phyloP scores from a whole-genome alignment of 306 rosid genomes.

The Argentina anserina region DNA sequence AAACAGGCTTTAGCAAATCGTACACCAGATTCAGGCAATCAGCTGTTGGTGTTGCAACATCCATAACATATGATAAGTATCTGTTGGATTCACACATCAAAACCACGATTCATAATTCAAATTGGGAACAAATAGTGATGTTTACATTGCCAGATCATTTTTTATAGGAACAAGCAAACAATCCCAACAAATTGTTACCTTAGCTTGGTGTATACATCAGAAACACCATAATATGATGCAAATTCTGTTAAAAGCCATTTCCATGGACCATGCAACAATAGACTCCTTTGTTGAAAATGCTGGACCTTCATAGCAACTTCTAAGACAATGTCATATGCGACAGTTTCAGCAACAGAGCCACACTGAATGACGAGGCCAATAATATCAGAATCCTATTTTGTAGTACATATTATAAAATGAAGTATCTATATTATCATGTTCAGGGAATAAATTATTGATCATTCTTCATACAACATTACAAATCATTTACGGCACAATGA shows the following conservation, averaged over 20 bases:
- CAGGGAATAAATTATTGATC: background rate
- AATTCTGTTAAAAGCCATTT: conserved; percentile 93
- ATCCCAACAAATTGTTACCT: conserved; percentile 46
- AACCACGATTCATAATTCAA: conserved; percentile 7
- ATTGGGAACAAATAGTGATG: background rate
- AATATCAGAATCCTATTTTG: conserved; percentile 1
- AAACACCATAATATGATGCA: conserved; percentile 89
- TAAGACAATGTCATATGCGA: conserved; percentile 83
- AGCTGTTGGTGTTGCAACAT: conserved; percentile 96
- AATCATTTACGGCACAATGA: conserved; percentile 9
- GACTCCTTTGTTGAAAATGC: conserved; percentile 81
- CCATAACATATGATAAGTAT: conserved; percentile 91
- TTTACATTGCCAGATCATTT: conserved; percentile 7
- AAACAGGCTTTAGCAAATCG: conserved; percentile 66
- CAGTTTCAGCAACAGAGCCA: conserved; percentile 96
- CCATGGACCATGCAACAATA: conserved; percentile 82
- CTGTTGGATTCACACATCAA: conserved; percentile 36
- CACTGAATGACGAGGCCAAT: conserved; percentile 54
- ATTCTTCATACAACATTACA: background rate
- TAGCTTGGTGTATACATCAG: conserved; percentile 82
- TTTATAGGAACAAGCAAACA: conserved; percentile 10
- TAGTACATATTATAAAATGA: background rate
- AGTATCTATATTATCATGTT: background rate
- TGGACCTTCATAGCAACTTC: conserved; percentile 95
- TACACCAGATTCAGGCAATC: conserved; percentile 87